Conservation (phyloP, 768 basidiomycete genomes). For the Saitozyma sp. region DNA sequence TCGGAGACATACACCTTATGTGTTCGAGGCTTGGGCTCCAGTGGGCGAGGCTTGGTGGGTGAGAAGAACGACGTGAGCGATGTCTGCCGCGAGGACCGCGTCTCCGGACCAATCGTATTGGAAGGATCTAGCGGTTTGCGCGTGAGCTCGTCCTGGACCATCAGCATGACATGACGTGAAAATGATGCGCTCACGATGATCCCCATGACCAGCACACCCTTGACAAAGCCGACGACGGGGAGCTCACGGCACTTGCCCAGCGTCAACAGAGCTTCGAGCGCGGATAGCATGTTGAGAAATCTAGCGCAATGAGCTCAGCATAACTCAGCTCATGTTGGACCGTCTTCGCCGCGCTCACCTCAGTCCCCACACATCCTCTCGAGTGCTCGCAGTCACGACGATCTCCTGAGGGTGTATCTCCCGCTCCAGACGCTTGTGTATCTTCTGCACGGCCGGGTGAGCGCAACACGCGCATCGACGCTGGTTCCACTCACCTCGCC, state of each 20-base stretch:
- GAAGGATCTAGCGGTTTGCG: conserved; percentile 34
- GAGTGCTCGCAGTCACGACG: conserved; percentile 55
- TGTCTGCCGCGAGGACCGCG: conserved; percentile 22
- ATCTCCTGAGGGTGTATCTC: conserved; percentile 67
- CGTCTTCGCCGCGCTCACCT: conserved; percentile 56
- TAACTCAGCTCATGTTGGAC: neutral
- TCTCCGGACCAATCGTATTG: neutral
- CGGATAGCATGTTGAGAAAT: conserved; percentile 70
- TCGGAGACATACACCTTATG: conserved; percentile 51
- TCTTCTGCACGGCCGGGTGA: conserved; percentile 55
- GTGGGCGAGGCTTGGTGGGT: conserved; percentile 19
- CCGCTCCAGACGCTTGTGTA: conserved; percentile 75
- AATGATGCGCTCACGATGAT: conserved; percentile 59
- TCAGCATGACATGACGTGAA: neutral
- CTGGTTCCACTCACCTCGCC: conserved; percentile 41
- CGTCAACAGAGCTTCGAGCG: conserved; percentile 59
- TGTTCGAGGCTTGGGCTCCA: conserved; percentile 16
- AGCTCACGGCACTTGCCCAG: conserved; percentile 68
- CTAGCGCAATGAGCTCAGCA: conserved; percentile 52
- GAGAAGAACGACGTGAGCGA: conserved; percentile 33
- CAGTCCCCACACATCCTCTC: conserved; percentile 75
- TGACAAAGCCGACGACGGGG: conserved; percentile 75
- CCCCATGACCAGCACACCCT: conserved; percentile 67
- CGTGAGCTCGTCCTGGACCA: conserved; percentile 49
- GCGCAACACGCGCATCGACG: neutral